Conservation (phyloP, 352 stramenopile species). For the Phytopythium boreale region DNA sequence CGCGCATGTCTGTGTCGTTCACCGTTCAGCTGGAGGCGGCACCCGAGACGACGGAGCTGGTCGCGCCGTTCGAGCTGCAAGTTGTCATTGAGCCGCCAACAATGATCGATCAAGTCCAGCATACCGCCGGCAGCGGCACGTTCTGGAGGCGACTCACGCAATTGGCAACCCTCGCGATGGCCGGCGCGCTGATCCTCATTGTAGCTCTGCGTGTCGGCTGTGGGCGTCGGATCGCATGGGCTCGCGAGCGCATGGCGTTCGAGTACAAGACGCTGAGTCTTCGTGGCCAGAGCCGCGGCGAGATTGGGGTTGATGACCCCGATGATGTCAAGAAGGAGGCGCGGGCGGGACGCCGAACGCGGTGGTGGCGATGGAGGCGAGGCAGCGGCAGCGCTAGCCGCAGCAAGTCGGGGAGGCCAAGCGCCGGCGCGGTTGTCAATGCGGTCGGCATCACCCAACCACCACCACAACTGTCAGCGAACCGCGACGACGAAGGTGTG, state of each 20-base stretch:
- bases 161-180: conserved; percentile 8
- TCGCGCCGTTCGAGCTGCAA: not conserved
- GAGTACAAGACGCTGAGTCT: conserved; percentile 44
- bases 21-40: not conserved
- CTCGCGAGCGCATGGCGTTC: conserved; percentile 28
- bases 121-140: conserved; percentile 11
- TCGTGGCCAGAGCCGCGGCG: conserved; percentile 5
- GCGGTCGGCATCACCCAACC: not conserved
- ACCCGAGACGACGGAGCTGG: not conserved
- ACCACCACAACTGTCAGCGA: not conserved
- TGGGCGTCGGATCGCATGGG: conserved; percentile 11
- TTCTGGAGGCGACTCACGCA: conserved; percentile 29
- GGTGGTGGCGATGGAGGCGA: conserved; percentile 4
- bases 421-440: not conserved
- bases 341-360: not conserved
- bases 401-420: not conserved
- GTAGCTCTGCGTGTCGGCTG: conserved; percentile 17
- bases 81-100: not conserved
- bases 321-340: not conserved
- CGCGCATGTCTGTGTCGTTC: not conserved
- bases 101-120: not conserved
- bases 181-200: conserved; percentile 10
- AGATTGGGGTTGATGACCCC: not conserved
- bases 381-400: not conserved
- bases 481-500: conserved; percentile 22